phyloP scores from a whole-genome alignment of 768 basidiomycete species.

The Trametes gibbosa region DNA sequence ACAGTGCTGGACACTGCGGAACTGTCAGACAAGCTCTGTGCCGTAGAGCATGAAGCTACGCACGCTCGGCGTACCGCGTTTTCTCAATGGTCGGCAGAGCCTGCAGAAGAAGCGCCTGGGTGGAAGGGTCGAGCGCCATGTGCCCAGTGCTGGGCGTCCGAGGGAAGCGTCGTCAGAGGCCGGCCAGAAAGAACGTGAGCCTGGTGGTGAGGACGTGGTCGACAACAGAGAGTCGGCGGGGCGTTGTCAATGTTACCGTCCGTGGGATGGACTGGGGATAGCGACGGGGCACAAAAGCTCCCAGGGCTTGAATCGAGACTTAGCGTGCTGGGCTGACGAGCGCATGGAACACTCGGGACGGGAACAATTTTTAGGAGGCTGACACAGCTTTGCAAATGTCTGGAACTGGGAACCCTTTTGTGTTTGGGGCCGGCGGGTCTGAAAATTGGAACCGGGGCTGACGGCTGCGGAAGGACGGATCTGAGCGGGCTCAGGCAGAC shows the following conservation, averaged over 20 bases:
- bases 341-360: not conserved
- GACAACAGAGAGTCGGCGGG: not conserved
- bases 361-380: conserved; percentile 4
- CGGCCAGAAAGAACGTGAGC: not conserved
- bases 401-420: not conserved
- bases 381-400: not conserved
- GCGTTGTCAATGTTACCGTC: too few species aligned
- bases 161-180: not conserved
- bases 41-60: not conserved
- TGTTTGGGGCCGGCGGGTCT: not conserved
- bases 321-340: not conserved
- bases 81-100: conserved; percentile 14
- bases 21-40: not conserved
- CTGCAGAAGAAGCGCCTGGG: conserved; percentile 4
- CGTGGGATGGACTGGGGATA: too few species aligned
- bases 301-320: not conserved
- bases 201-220: not conserved
- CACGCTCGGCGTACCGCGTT: conserved; percentile 23
- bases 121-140: not conserved
- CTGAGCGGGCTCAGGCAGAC: not conserved
- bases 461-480: not conserved
- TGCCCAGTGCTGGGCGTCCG: not conserved
- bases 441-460: not conserved
- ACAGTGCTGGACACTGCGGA: conserved; percentile 47
- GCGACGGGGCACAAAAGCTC: not conserved